phyloP scores from a whole-genome alignment of 768 basidiomycete genomes.

The Boletus edulis region DNA sequence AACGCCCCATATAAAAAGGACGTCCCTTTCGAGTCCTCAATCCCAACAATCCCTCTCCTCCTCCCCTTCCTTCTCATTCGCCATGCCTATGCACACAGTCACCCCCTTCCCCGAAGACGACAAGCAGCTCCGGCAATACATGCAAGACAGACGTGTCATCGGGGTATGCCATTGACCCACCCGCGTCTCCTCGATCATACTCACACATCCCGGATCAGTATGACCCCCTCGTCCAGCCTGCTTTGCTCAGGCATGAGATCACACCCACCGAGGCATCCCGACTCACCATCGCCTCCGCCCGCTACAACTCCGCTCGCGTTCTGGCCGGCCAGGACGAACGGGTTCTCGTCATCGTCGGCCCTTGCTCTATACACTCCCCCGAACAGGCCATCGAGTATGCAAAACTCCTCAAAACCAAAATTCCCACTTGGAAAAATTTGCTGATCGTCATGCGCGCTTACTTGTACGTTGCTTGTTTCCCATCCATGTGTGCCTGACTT shows the following conservation, averaged over 20 bases:
- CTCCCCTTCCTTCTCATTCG: background rate
- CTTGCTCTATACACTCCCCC: constrained; percentile 91
- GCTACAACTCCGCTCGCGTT: constrained; percentile 75
- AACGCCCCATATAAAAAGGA: constrained; percentile 30
- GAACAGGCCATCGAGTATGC: constrained; percentile 86
- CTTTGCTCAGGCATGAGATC: constrained; percentile 85
- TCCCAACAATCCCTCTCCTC: background rate
- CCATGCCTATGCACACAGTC: constrained; percentile 39
- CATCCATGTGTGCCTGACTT: constrained; percentile 22
- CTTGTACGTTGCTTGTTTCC: constrained; percentile 62
- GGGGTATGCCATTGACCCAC: constrained; percentile 49
- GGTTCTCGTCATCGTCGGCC: constrained; percentile 88
- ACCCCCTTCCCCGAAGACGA: constrained; percentile 67
- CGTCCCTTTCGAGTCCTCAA: background rate
- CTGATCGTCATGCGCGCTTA: constrained; percentile 96
- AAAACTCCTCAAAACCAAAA: constrained; percentile 63
- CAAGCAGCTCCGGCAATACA: constrained; percentile 63
- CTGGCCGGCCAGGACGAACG: constrained; percentile 84
- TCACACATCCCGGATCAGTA: constrained; percentile 50
- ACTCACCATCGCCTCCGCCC: constrained; percentile 74
- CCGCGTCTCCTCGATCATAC: background rate
- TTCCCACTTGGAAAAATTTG: constrained; percentile 68
- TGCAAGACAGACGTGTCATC: constrained; percentile 78
- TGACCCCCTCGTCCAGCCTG: constrained; percentile 94
- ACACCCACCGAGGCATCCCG: constrained; percentile 61